Percentiles rank a stretch among this genome's conserved stretches.
Conservation (phyloP, 2,329 filamentous ascomycete genomes). For the Coniochaeta hoffmannii region DNA sequence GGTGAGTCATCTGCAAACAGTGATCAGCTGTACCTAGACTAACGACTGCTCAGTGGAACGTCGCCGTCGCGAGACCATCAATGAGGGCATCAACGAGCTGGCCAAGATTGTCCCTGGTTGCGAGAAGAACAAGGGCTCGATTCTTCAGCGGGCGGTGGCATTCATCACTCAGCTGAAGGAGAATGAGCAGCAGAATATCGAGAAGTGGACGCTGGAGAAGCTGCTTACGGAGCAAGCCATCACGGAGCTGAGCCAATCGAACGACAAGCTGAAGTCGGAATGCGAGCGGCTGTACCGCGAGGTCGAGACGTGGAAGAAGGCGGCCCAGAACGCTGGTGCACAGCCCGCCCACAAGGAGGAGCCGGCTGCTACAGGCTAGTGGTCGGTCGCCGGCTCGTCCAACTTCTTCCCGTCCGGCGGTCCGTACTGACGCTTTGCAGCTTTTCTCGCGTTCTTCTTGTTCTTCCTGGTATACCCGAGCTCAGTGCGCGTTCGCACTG, state of each 20-base stretch:
- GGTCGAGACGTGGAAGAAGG: constrained; percentile 70
- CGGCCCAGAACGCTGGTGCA: constrained; percentile 53
- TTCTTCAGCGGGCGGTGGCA: constrained; percentile 83
- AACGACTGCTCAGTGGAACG: constrained; percentile 65
- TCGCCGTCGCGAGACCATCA: constrained; percentile 93
- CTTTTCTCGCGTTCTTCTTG: neutral
- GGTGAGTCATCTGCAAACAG: constrained; percentile 44
- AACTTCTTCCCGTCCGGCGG: neutral
- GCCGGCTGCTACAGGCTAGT: constrained; percentile 10
- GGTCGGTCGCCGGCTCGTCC: neutral
- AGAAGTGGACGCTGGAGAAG: constrained; percentile 91
- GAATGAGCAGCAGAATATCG: constrained; percentile 88
- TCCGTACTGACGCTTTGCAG: neutral
- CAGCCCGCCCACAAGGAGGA: constrained; percentile 34
- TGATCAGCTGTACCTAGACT: neutral
- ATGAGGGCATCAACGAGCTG: constrained; percentile 96
- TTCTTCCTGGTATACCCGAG: neutral
- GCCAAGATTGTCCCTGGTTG: constrained; percentile 96
- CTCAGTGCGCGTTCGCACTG: neutral
- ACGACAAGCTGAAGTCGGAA: constrained; percentile 79
- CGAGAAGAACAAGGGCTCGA: constrained; percentile 98
- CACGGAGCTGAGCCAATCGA: constrained; percentile 76
- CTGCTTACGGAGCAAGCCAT: constrained; percentile 84
- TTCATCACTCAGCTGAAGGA: constrained; percentile 95
- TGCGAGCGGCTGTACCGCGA: constrained; percentile 72